Evolutionary conservation across 768 basidiomycete genomes (phyloP).

Genomic region (Fibroporia radiculosa): DNA sequence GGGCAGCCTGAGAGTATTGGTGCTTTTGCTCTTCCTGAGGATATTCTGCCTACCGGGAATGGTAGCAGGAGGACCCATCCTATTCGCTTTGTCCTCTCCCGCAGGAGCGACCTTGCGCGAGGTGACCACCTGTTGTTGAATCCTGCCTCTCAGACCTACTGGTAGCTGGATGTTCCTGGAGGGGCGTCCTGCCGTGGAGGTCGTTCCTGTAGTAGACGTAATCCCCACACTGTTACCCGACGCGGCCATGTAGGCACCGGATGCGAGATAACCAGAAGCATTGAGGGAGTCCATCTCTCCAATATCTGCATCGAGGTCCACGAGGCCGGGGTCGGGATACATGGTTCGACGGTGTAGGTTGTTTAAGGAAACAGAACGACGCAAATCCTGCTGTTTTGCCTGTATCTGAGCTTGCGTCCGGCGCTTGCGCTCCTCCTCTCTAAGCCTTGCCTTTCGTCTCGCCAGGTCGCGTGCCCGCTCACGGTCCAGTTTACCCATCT

Average conservation of each 20-base stretch:
- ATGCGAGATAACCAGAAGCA: slow-evolving; percentile 65
- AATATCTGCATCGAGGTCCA: slow-evolving; percentile 34
- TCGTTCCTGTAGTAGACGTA: slow-evolving; percentile 86
- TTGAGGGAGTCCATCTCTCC: slow-evolving; percentile 44
- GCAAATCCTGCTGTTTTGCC: slow-evolving; percentile 43
- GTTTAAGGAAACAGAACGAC: slow-evolving; percentile 69
- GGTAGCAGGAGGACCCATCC: slow-evolving; percentile 64
- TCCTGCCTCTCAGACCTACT: slow-evolving; percentile 42
- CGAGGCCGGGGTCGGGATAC: slow-evolving; percentile 27
- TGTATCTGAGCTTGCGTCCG: slow-evolving; percentile 25
- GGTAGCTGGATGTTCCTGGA: slow-evolving; percentile 44
- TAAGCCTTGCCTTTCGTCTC: slow-evolving; percentile 30
- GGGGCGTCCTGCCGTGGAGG: slow-evolving; percentile 48
- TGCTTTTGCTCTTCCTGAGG: slow-evolving; percentile 73
- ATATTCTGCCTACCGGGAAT: slow-evolving; percentile 44
- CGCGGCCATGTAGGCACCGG: slow-evolving; percentile 73
- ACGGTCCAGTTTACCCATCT: slow-evolving; percentile 26
- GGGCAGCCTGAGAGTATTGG: slow-evolving; percentile 66
- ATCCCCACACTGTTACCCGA: slow-evolving; percentile 93
- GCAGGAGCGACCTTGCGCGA: slow-evolving; percentile 39
- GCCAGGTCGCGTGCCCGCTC: slow-evolving; percentile 35
- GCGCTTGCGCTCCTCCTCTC: slow-evolving; percentile 23
- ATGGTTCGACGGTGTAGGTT: slow-evolving; percentile 56
- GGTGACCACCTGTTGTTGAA: slow-evolving; percentile 62
- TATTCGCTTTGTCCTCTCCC: slow-evolving; percentile 24